Evolutionary conservation across 2,329 filamentous ascomycete species (phyloP), one percentile per base, ranked within the genome.

Genomic region (Sordariomycetes sp.): DNA sequence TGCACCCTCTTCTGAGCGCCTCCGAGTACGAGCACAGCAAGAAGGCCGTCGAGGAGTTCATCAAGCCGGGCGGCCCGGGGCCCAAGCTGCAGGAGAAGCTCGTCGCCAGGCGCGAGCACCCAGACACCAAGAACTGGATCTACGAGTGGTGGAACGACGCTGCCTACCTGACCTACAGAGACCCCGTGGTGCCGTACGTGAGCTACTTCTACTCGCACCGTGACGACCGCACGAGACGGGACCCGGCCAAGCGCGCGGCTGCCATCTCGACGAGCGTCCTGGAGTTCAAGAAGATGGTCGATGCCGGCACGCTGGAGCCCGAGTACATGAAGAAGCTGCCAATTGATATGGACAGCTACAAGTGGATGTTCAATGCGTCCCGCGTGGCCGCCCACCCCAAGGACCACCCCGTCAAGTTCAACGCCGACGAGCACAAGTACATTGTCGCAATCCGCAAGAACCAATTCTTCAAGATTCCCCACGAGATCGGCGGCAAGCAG

Each of bases 201-300:
- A 94, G 86, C 61, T 98, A 98, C 74, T 98, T 98, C 68, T 98
- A 98, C 69, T 95, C 88, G 36, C 90, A 96, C 67, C 79, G 86
- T 46, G 92, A 98, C 61, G 93, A 98, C 62, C 79, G 86, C 47
- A 75, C 80, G 54, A 78, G 90, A 45, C 79, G 87, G 42, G 78
- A 95, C 58, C 92, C 92, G 1, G 81, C 83, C 42, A 94, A 93
- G 72, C 84, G 92, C 43, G 92, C 92, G 4, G 92, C 92, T 4
- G 88, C 90, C 43, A 82, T 98, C 45, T 79, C 85, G 2, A 86
- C 84, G 2, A 82, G 86, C 7, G 82, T 78, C 2, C 73, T 98
- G 25, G 86, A 93, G 55, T 98, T 98, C 72, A 94, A 95, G 75
- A 83, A 81, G 60, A 78, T 87, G 64, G 90, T 96, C 15, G 90